Conservation (phyloP, 2,329 filamentous ascomycete genomes). For the Xylaria hypoxylon region DNA sequence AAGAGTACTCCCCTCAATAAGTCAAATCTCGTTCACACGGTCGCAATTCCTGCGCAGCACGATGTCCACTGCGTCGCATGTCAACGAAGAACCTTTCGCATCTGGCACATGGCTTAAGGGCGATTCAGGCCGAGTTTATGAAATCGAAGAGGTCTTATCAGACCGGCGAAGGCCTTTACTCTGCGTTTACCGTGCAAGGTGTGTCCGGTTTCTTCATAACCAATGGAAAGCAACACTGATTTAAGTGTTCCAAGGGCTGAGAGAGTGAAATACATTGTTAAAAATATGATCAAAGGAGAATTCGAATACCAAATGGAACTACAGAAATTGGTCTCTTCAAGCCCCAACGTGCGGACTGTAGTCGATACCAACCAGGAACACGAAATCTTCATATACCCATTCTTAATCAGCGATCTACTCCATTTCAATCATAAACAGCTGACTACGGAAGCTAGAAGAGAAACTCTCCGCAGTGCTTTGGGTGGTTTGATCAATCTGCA, state of each 20-base stretch:
- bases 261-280: conserved; percentile 38
- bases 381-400: conserved; percentile 21
- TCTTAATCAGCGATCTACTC: conserved; percentile 11
- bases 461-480: neutral
- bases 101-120: neutral
- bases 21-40: neutral
- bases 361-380: conserved; percentile 39
- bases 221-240: conserved; percentile 1
- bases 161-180: conserved; percentile 33
- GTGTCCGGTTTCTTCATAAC: neutral
- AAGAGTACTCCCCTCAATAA: neutral
- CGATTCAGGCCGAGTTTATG: conserved; percentile 4
- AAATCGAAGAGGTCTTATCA: conserved; percentile 34
- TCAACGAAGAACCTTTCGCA: neutral
- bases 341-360: conserved; percentile 47
- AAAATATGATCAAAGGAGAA: conserved; percentile 49
- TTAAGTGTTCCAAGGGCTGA: conserved; percentile 27
- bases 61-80: conserved; percentile 1
- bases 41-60: conserved; percentile 6
- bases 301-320: conserved; percentile 49
- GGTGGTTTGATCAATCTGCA: conserved; percentile 42
- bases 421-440: conserved; percentile 5
- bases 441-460: neutral
- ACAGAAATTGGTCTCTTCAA: conserved; percentile 44
- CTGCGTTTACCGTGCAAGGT: conserved; percentile 37